Conservation (phyloP, 306 rosid species). For the Nissolia schottii region DNA sequence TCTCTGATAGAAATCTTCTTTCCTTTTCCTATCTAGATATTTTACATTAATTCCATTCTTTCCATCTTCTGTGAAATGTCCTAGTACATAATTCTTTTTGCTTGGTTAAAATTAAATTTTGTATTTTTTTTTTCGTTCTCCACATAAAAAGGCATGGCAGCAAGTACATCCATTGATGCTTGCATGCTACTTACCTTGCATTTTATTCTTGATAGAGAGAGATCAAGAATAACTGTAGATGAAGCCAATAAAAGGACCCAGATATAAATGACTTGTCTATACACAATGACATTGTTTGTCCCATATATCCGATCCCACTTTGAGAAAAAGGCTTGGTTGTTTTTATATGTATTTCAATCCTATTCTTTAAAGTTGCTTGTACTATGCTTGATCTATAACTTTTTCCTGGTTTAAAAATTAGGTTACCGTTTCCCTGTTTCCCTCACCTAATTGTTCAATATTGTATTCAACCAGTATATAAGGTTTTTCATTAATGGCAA, state of each 20-base stretch:
- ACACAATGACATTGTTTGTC: no score
- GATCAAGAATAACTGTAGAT: no score
- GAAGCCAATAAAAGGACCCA: no score
- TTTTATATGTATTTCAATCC: not conserved
- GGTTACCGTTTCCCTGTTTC: not conserved
- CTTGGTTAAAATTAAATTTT: not conserved
- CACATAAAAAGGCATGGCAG: not conserved
- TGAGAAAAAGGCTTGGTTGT: no score
- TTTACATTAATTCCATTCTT: not conserved
- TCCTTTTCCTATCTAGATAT: not conserved
- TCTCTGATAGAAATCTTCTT: not conserved
- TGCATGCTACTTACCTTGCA: not conserved
- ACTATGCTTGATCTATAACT: not conserved
- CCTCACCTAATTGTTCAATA: not conserved
- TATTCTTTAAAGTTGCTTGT: not conserved
- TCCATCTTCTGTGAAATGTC: not conserved
- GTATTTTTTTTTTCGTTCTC: not conserved
- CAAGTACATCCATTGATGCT: not conserved
- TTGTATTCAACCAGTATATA: not conserved
- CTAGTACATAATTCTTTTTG: not conserved
- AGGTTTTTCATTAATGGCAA: constrained; percentile 25
- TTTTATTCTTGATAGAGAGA: not conserved
- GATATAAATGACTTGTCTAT: no score
- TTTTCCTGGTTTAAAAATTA: not conserved
- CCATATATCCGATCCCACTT: no score